These are phyloP conservation scores for Myriosclerotinia scirpicola DNA, from an alignment of 2,329 filamentous ascomycete genomes.

Conservation along the genomic window DNA sequence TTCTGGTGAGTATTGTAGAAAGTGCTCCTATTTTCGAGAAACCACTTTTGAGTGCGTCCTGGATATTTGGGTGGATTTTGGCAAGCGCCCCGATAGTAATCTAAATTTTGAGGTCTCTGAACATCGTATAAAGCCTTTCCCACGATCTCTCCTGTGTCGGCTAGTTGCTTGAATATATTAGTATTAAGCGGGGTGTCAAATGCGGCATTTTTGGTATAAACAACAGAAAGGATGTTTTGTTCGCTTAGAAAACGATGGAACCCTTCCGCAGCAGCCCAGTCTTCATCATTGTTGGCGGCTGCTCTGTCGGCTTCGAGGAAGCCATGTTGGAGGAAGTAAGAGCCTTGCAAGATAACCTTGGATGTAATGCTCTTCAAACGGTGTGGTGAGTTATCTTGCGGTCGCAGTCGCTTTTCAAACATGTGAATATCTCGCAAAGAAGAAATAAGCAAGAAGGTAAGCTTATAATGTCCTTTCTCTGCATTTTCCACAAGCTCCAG, in stretches of 20 bases:
- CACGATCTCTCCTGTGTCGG: conserved; percentile 29
- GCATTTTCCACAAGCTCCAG: conserved; percentile 27
- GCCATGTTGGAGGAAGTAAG: not conserved
- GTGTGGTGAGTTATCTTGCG: not conserved
- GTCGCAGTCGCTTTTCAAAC: conserved; percentile 24
- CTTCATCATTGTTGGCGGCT: conserved; percentile 36
- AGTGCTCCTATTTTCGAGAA: conserved; percentile 31
- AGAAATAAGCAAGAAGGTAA: conserved; percentile 36
- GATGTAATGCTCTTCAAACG: conserved; percentile 18
- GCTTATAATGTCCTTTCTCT: conserved; percentile 24
- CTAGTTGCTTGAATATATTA: conserved; percentile 30
- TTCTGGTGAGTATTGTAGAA: conserved; percentile 28
- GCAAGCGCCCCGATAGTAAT: conserved; percentile 33
- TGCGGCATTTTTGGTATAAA: conserved; percentile 35
- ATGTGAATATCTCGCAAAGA: conserved; percentile 34
- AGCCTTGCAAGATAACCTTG: conserved; percentile 34
- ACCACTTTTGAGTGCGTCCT: conserved; percentile 32
- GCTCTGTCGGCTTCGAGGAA: not conserved
- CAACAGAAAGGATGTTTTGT: conserved; percentile 29
- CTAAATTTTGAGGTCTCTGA: conserved; percentile 32
- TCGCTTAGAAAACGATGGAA: conserved; percentile 33
- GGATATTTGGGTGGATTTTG: not conserved
- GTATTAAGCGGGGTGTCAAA: conserved; percentile 29
- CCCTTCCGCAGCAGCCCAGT: conserved; percentile 26
- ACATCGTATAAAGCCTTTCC: conserved; percentile 32